Conservation (phyloP, 2,329 filamentous ascomycete genomes). For the Fusarium mundagurra region DNA sequence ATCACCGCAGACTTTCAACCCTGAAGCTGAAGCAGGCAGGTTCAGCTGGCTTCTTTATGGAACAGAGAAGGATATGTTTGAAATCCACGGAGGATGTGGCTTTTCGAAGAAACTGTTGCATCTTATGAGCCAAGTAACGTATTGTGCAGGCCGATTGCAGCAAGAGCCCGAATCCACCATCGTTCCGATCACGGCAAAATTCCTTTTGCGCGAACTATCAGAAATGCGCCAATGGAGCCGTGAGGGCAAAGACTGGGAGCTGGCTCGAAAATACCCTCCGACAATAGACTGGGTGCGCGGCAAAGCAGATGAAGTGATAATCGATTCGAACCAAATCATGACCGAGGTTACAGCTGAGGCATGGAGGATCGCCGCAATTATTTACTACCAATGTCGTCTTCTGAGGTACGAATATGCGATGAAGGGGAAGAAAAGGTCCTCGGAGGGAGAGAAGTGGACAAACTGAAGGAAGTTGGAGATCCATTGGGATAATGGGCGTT, state of each 20-base stretch:
- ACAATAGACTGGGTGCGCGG: conserved; percentile 46
- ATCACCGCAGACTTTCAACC: conserved; percentile 41
- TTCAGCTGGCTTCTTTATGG: conserved; percentile 55
- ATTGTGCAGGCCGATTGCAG: conserved; percentile 47
- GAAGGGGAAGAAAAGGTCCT: neutral
- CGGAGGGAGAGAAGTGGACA: neutral
- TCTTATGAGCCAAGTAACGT: conserved; percentile 51
- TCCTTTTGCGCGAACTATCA: conserved; percentile 42
- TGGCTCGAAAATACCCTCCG: conserved; percentile 21
- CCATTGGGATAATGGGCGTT: neutral
- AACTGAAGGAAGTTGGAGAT: neutral
- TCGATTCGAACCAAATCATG: conserved; percentile 48
- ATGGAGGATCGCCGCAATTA: conserved; percentile 52
- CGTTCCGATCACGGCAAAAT: conserved; percentile 45
- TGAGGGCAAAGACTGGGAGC: conserved; percentile 40
- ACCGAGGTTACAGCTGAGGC: conserved; percentile 54
- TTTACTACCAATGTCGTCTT: conserved; percentile 53
- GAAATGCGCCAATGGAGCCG: conserved; percentile 51
- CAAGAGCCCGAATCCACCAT: conserved; percentile 48
- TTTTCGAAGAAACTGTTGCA: conserved; percentile 54
- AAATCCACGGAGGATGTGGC: conserved; percentile 55
- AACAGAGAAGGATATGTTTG: conserved; percentile 46
- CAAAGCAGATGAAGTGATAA: conserved; percentile 35
- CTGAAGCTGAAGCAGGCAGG: conserved; percentile 43
- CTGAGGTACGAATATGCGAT: conserved; percentile 43